Percentiles rank a stretch among this genome's conserved stretches.
Conservation (phyloP, 148 eudicot species). For the Heliosperma pusillum region DNA sequence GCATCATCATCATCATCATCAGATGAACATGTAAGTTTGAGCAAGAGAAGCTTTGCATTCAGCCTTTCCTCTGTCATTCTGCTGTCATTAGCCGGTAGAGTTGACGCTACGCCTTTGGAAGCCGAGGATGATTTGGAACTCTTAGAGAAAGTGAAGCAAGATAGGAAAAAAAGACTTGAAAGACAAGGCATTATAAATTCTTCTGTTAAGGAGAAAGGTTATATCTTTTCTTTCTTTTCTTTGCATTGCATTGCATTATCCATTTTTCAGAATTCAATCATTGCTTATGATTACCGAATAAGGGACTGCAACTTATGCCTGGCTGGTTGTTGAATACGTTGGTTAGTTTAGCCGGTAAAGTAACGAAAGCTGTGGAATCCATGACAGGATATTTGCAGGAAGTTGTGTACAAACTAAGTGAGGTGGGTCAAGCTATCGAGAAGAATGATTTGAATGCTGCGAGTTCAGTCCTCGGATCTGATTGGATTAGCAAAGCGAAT, state of each 20-base stretch:
- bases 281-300: too few relatives aligned
- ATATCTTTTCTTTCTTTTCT: not conserved
- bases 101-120: constrained; percentile 74
- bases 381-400: constrained; percentile 88
- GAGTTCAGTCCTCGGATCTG: constrained; percentile 71
- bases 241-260: too few relatives aligned
- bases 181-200: constrained; percentile 67
- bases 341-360: not conserved
- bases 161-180: constrained; percentile 88
- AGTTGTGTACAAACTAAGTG: constrained; percentile 71
- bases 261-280: too few relatives aligned
- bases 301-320: too few relatives aligned
- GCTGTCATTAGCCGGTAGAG: constrained; percentile 36
- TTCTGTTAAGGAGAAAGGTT: constrained; percentile 73
- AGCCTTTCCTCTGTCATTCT: constrained; percentile 48
- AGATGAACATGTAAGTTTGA: not conserved
- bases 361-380: not conserved
- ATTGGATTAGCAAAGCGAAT: constrained; percentile 84
- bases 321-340: not conserved
- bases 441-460: constrained; percentile 73
- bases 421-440: constrained; percentile 95
- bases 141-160: constrained; percentile 84
- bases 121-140: constrained; percentile 88
- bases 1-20: constrained; percentile 11
- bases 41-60: constrained; percentile 52